Evolutionary conservation across 805 yeast genomes (phyloP), one percentile per base, ranked within the genome.

Genomic region (Candida rishiriensis): DNA sequence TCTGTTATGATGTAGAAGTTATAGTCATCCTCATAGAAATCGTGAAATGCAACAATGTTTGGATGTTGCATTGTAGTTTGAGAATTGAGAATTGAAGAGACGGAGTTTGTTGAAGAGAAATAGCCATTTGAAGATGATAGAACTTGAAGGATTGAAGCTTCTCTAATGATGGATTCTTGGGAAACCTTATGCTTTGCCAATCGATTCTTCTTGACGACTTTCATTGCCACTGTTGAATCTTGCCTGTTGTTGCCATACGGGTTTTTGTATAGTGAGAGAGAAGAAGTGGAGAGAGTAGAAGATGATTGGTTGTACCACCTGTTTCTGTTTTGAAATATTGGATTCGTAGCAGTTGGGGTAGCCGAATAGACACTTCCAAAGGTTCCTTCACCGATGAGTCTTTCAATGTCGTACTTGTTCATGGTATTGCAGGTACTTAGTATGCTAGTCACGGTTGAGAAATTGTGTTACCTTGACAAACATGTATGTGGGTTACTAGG

Each of bases 1-100:
- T 88, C 95, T 3, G 95, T 88, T 15, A 85, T 95, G 44, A 88
- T 80, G 58, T 85, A 88, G 62, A 83, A 86, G 65, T 88, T 88
- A 53, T 86, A 91, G 61, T 78, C 80, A 34, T 85, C 76, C 66
- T 88, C 96, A 59, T 88, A 88, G 89, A 91, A 88, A 59, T 85
- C 95, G 40, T 79, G 71, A 59, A 88, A 84, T 16, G 80, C 79
- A 11, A 88, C 91, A 53, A 88, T 86, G 26, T 21, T 21, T 21
- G 26, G 26, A 21, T 21, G 26, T n/a, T n/a, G n/a, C n/a, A n/a
- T n/a, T 5, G 26, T 5, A 21, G 7, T 5, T 21, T 21, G 26
- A 21, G 26, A 5, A 7, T 7, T 21, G 26, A 21, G 26, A 21
- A 21, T 21, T 7, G 26, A 21, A 21, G 26, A 21, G 26, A 21